phyloP scores from a whole-genome alignment of 208 protist species.

The Acanthamoeba culbertsoni region DNA sequence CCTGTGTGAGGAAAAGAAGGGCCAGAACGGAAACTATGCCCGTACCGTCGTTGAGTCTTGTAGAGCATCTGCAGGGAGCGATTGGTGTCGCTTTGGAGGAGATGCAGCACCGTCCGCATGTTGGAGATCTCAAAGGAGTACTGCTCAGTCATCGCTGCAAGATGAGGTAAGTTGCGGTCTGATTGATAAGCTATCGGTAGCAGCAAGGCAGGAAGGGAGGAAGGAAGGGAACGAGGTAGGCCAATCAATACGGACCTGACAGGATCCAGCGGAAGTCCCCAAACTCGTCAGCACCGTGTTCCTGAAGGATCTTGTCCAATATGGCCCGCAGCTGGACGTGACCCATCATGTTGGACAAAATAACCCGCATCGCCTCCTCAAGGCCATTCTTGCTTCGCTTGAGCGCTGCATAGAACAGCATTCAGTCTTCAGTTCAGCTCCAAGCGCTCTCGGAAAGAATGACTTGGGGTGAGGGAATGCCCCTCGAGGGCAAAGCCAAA shows the following conservation, averaged over 20 bases:
- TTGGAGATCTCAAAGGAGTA: conserved; percentile 22
- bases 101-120: neutral
- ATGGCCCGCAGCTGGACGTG: conserved; percentile 33
- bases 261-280: conserved; percentile 54
- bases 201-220: neutral
- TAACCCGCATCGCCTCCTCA: neutral
- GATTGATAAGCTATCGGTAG: neutral
- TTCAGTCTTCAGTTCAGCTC: too few relatives aligned
- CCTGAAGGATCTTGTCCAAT: conserved; percentile 31
- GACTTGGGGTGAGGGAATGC: too few relatives aligned
- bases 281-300: conserved; percentile 55
- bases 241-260: neutral
- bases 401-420: neutral
- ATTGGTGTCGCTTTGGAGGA: neutral
- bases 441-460: too few relatives aligned
- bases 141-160: conserved; percentile 26
- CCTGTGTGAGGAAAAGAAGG: too few relatives aligned
- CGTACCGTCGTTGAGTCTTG: conserved; percentile 2
- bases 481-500: too few relatives aligned
- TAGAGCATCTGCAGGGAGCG: neutral
- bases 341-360: conserved; percentile 47
- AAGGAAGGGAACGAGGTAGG: neutral
- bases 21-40: neutral
- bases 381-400: conserved; percentile 26
- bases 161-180: neutral